phyloP scores from a whole-genome alignment of 139 green algal species.

The Chlamydomonas urium region DNA sequence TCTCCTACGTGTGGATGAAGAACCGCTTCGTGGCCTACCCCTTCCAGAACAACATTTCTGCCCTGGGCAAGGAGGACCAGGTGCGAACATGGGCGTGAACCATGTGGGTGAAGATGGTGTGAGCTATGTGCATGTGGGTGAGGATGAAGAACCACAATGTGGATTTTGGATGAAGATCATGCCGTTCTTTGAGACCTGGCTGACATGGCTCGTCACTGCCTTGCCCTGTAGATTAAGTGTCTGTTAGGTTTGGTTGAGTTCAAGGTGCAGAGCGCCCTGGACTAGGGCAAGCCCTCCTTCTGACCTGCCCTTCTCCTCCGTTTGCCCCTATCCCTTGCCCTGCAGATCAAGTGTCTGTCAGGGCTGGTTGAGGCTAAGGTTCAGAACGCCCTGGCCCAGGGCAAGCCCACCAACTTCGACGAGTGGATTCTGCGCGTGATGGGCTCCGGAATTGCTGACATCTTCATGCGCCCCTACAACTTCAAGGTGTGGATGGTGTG shows the following conservation, averaged over 20 bases:
- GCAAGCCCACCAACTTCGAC: slow-evolving; percentile 83
- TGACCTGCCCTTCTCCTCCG: no score
- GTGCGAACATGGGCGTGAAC: slow-evolving; percentile 22
- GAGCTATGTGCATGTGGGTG: no score
- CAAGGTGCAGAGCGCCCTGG: slow-evolving; percentile 65
- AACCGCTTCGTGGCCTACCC: slow-evolving; percentile 85
- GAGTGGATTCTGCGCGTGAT: slow-evolving; percentile 91
- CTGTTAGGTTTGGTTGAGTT: slow-evolving; percentile 83
- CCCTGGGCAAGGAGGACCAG: slow-evolving; percentile 81
- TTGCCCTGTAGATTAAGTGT: slow-evolving; percentile 61
- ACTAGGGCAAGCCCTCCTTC: slow-evolving; percentile 61
- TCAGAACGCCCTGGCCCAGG: slow-evolving; percentile 52
- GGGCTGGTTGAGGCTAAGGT: slow-evolving; percentile 85
- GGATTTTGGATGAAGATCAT: no score
- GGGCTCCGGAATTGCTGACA: slow-evolving; percentile 79
- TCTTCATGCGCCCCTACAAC: slow-evolving; percentile 96
- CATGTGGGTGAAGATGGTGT: no score
- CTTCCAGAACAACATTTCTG: slow-evolving; percentile 90
- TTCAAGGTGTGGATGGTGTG: slow-evolving; percentile 72
- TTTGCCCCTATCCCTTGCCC: neutral
- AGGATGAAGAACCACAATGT: no score
- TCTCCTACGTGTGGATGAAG: slow-evolving; percentile 84
- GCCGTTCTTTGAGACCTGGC: no score
- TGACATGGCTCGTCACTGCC: no score
- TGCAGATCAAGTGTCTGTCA: slow-evolving; percentile 67